Evolutionary conservation across 1,284 basidiomycete genomes (phyloP), one percentile per base, ranked within the genome.

Genomic region (Apiotrichum gracile): DNA sequence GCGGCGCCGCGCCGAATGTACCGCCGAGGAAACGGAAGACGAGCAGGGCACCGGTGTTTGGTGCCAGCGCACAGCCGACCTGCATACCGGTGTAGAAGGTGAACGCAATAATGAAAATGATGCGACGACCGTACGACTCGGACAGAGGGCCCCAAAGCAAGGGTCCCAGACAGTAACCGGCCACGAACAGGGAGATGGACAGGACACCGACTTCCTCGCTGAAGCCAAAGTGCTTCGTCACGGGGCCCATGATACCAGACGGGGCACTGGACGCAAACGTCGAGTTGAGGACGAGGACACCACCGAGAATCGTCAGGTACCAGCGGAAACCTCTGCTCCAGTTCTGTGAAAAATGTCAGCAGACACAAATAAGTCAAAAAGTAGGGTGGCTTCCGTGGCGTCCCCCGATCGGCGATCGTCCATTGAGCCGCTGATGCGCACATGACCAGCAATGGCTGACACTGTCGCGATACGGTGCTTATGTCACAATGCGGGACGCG

Each of bases 21-120:
- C 86, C 85, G 2, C 82, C 80, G 6, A 88, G 66, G 70, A 88
- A 85, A 17, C 86, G 80, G 71, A 87, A 84, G 29, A 84, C 72
- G 37, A 88, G 77, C 49, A 88, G 76, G 0, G 80, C 74, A 5
- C 77, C 81, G 0, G 81, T 82, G 68, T 85, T 87, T 26, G 78
- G 74, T 0, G 83, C 75, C 1, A 87, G 75, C 3, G 85, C 85
- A 49, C 80, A 81, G 19, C 81, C 85, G 27, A 86, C 76, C 60
- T 70, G 82, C 49, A 73, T 62, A 33, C 74, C 81, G 21, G 79
- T 79, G 74, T 87, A 88, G 22, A 82, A 74, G 52, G 85, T 65
- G 68, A 87, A 87, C 4, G 84, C 74, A 46, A 81, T 63, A 51
- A 92, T 74, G 66, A 88, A 87, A 44, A 88, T 71, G 0, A 84